Conservation (phyloP, 2,329 filamentous ascomycete species). For the Pyricularia sp. region DNA sequence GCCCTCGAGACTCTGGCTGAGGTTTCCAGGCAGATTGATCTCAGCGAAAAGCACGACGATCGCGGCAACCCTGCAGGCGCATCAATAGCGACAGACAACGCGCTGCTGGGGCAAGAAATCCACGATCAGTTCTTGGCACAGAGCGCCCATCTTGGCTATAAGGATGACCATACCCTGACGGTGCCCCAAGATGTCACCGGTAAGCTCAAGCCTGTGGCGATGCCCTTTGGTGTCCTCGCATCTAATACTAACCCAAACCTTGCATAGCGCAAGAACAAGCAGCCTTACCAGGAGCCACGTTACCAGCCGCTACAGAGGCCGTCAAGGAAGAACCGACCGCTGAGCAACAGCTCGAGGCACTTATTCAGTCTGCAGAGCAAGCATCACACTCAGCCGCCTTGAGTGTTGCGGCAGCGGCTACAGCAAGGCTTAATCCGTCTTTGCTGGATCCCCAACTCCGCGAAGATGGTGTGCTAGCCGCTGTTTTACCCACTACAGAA, state of each 20-base stretch:
- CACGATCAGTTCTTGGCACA: slow-evolving; percentile 44
- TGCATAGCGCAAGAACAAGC: background rate
- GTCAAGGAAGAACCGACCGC: slow-evolving; percentile 25
- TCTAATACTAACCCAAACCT: background rate
- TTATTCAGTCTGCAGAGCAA: slow-evolving; percentile 25
- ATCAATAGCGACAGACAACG: slow-evolving; percentile 26
- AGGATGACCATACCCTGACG: background rate
- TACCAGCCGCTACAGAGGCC: background rate
- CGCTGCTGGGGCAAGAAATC: slow-evolving; percentile 29
- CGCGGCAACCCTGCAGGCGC: slow-evolving; percentile 33
- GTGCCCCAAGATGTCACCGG: background rate
- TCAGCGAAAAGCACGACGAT: slow-evolving; percentile 49
- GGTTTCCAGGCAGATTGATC: slow-evolving; percentile 71
- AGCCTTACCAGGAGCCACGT: slow-evolving; percentile 5
- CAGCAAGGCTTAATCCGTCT: slow-evolving; percentile 43
- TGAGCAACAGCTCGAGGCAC: slow-evolving; percentile 41
- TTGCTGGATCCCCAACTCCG: slow-evolving; percentile 40
- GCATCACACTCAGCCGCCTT: slow-evolving; percentile 37
- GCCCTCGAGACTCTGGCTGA: slow-evolving; percentile 81
- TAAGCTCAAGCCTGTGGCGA: background rate
- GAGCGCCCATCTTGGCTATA: slow-evolving; percentile 1
- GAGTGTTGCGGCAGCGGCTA: slow-evolving; percentile 46
- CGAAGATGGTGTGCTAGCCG: slow-evolving; percentile 13
- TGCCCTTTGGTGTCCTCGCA: background rate
- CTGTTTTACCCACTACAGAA: slow-evolving; percentile 10